phyloP scores from a whole-genome alignment of 2,329 filamentous ascomycete species.

The Claviceps cyperi region DNA sequence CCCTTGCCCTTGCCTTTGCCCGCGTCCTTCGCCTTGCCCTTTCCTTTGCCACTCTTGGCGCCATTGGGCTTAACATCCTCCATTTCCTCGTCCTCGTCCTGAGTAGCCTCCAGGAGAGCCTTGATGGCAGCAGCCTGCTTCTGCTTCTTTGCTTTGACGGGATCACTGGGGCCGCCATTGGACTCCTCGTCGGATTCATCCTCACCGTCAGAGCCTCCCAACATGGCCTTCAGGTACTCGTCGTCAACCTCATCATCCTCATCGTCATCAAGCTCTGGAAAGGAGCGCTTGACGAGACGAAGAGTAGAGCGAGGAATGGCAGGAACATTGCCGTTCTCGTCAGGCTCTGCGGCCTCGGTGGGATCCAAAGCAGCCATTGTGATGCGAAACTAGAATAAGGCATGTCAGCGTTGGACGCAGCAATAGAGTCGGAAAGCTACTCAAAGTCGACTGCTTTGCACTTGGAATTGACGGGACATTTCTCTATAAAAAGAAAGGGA shows the following conservation, averaged over 20 bases:
- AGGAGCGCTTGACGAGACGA: slow-evolving; percentile 69
- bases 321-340: slow-evolving; percentile 46
- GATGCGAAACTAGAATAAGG: slow-evolving; percentile 61
- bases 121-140: slow-evolving; percentile 62
- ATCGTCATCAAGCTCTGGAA: slow-evolving; percentile 34
- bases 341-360: slow-evolving; percentile 55
- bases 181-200: slow-evolving; percentile 49
- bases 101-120: slow-evolving; percentile 59
- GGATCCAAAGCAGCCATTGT: slow-evolving; percentile 98
- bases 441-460: not conserved
- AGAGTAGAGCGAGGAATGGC: slow-evolving; percentile 65
- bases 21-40: slow-evolving; percentile 42
- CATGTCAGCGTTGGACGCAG: slow-evolving; percentile 15
- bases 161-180: slow-evolving; percentile 86
- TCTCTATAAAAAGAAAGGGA: not conserved
- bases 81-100: slow-evolving; percentile 56
- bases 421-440: not conserved
- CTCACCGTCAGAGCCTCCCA: slow-evolving; percentile 36
- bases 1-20: slow-evolving; percentile 53
- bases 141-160: slow-evolving; percentile 76
- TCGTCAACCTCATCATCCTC: slow-evolving; percentile 54
- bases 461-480: not conserved
- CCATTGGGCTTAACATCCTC: slow-evolving; percentile 50
- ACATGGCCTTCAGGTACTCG: slow-evolving; percentile 44
- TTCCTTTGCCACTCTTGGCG: slow-evolving; percentile 40